Evolutionary conservation across 1,284 basidiomycete genomes (phyloP), one percentile per base, ranked within the genome.

Genomic region (Polyporus tsugae): DNA sequence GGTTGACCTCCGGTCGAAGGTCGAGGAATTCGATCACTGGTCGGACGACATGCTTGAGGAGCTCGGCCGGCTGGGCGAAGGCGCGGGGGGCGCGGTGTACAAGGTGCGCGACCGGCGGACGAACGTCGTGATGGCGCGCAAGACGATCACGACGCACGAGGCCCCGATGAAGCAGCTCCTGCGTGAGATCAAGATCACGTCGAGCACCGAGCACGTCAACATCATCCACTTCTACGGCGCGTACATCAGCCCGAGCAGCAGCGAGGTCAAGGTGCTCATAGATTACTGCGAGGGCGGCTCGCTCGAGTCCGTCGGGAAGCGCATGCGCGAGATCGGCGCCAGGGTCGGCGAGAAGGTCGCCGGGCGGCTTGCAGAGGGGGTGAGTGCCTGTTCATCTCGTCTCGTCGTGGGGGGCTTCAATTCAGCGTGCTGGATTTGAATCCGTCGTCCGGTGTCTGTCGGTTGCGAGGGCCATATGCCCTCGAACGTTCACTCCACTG

Each of bases 201-300:
- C 95, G 46, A 88, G 90, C 53, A 96, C 94, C 67, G 85, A 90
- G 60, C 95, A 98, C 74, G 84, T 90, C 72, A 97, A 96, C 79
- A 98, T 99, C 80, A 92, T 97, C 65, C 86, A 89, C 66, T 99
- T 97, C 83, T 94, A 95, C 77, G 98, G 97, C 60, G 96, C 96
- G 19, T 99, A 97, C 82, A 93, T 99, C 80, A 93, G 95, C 41
- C 94, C 95, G 39, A 95, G 93, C 53, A 93, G 95, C 62, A 94
- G 93, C 72, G 95, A 97, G 80, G 93, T 99, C 77, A 97, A 96
- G 76, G 96, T 99, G 72, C 86, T 98, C 74, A 98, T 99, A 95
- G 98, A 99, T 80, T 93, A 85, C 75, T 87, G 95, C 81, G 96
- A 98, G 78, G 98, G 95, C 4, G 88, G 90, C 62, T 92, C 91